phyloP scores from a whole-genome alignment of 2,329 filamentous ascomycete species.

The Diatrype stigma region DNA sequence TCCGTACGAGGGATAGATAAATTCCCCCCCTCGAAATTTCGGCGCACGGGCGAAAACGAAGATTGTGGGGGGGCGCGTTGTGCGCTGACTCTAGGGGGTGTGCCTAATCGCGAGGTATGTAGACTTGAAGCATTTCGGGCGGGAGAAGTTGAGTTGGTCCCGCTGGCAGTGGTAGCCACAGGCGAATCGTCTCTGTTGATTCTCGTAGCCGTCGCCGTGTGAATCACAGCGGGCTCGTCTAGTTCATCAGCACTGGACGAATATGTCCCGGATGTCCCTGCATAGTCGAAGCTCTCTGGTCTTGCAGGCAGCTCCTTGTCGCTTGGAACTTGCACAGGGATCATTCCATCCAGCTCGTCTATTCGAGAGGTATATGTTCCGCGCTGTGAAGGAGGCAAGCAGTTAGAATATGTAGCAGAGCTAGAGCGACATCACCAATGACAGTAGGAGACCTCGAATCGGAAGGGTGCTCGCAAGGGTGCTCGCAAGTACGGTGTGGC shows the following conservation, averaged over 20 bases:
- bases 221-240: slow-evolving; percentile 42
- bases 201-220: slow-evolving; percentile 44
- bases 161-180: background rate
- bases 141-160: slow-evolving; percentile 11
- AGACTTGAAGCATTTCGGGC: slow-evolving; percentile 17
- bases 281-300: slow-evolving; percentile 59
- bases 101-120: slow-evolving; percentile 19
- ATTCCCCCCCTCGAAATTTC: slow-evolving; percentile 29
- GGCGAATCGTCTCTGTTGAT: slow-evolving; percentile 39
- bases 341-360: slow-evolving; percentile 73
- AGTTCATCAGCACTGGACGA: slow-evolving; percentile 36
- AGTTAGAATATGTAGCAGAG: no score
- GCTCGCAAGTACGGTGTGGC: no score
- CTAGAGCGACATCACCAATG: no score
- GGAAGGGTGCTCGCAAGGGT: no score
- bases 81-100: slow-evolving; percentile 14
- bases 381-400: slow-evolving; percentile 47
- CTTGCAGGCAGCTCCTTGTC: slow-evolving; percentile 74
- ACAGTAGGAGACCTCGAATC: no score
- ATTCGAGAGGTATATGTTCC: slow-evolving; percentile 89
- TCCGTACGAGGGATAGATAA: slow-evolving; percentile 45
- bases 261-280: slow-evolving; percentile 29
- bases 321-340: slow-evolving; percentile 49
- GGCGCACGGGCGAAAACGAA: slow-evolving; percentile 47
- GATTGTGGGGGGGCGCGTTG: slow-evolving; percentile 43